phyloP scores from a whole-genome alignment of 2,329 filamentous ascomycete genomes.

The Huntiella savannae region DNA sequence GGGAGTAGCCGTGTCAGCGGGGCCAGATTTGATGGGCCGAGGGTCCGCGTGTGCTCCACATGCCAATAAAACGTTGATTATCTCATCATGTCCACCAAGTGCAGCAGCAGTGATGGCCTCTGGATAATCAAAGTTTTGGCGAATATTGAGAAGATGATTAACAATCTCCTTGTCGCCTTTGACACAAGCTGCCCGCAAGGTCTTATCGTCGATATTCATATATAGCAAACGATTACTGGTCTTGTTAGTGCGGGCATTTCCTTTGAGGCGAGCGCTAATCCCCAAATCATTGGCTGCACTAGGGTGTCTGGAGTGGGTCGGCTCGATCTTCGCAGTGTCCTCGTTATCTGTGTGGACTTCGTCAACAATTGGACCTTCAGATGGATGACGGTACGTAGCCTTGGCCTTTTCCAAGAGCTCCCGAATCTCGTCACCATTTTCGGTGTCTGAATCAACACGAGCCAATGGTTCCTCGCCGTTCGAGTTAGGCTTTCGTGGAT shows the following conservation, averaged over 20 bases:
- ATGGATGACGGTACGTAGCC: constrained; percentile 8
- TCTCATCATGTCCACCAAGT: constrained; percentile 74
- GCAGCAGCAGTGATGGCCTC: constrained; percentile 82
- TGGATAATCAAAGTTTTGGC: constrained; percentile 48
- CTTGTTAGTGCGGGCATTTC: constrained; percentile 40
- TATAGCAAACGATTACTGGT: constrained; percentile 45
- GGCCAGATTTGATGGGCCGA: constrained; percentile 37
- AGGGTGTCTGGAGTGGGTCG: constrained; percentile 23
- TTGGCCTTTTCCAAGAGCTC: constrained; percentile 21
- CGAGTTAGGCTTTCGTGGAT: constrained; percentile 80
- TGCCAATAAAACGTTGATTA: constrained; percentile 59
- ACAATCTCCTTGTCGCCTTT: constrained; percentile 43
- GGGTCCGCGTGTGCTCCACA: constrained; percentile 54
- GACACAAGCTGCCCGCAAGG: constrained; percentile 38
- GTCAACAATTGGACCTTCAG: constrained; percentile 8
- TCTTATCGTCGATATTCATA: constrained; percentile 43
- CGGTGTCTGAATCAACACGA: constrained; percentile 53
- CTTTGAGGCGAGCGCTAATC: constrained; percentile 28
- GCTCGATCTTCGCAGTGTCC: constrained; percentile 19
- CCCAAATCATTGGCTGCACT: constrained; percentile 18
- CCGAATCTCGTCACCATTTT: constrained; percentile 66
- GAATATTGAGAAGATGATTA: constrained; percentile 40
- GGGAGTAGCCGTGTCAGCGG: constrained; percentile 63
- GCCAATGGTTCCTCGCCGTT: constrained; percentile 84
- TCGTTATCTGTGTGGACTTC: constrained; percentile 27